These are phyloP conservation scores for Hirschfeldia incana DNA, from an alignment of 345 rosid species.

Conservation along the genomic window DNA sequence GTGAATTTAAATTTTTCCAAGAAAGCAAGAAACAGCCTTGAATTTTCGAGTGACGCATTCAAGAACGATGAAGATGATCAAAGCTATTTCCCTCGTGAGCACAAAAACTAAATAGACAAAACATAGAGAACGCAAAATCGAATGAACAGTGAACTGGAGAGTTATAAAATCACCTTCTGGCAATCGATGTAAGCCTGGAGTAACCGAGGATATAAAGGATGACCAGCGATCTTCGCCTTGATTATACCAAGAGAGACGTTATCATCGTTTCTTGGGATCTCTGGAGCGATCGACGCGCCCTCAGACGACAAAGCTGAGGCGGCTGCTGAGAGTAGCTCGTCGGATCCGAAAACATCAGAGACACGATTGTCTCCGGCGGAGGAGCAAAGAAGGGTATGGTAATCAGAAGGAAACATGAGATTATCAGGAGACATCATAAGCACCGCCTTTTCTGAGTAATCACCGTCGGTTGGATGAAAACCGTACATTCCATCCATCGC, in stretches of 20 bases:
- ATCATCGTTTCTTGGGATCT: slow-evolving; percentile 46
- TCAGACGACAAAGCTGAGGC: slow-evolving; percentile 71
- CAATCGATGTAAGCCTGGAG: slow-evolving; percentile 87
- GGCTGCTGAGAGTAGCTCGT: slow-evolving; percentile 60
- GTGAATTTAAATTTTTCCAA: neutral
- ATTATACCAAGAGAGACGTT: slow-evolving; percentile 44
- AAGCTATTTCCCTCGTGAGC: neutral
- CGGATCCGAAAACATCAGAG: slow-evolving; percentile 59
- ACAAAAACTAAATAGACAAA: neutral
- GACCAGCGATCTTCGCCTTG: slow-evolving; percentile 82
- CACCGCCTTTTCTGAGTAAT: slow-evolving; percentile 58
- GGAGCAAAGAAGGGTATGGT: slow-evolving; percentile 50
- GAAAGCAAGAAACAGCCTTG: neutral
- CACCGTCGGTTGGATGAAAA: slow-evolving; percentile 41
- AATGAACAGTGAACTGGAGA: slow-evolving; percentile 4
- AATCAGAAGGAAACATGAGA: slow-evolving; percentile 59
- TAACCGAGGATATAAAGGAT: slow-evolving; percentile 86
- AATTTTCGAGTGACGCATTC: neutral
- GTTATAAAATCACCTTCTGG: slow-evolving; percentile 67
- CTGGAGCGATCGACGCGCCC: slow-evolving; percentile 64
- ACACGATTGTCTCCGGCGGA: slow-evolving; percentile 45
- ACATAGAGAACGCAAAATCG: slow-evolving; percentile 13
- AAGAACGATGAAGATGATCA: neutral
- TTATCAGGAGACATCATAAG: slow-evolving; percentile 68
- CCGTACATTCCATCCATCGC: slow-evolving; percentile 80